phyloP scores from a whole-genome alignment of 2,329 filamentous ascomycete species.

The Calonectria pauciramosa region DNA sequence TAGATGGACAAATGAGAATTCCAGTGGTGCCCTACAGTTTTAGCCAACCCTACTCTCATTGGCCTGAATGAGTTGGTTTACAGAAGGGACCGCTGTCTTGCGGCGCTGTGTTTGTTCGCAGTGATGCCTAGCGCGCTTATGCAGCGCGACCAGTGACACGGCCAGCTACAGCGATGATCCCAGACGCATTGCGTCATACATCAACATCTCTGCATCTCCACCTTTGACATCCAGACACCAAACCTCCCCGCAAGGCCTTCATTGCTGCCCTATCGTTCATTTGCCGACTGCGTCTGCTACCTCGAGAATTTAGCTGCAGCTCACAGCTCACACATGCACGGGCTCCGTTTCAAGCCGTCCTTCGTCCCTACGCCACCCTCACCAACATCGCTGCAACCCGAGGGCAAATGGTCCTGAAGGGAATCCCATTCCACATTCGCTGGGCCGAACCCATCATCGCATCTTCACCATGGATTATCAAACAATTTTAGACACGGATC shows the following conservation, averaged over 20 bases:
- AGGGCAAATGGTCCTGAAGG: too few species aligned
- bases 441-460: too few species aligned
- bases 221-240: not conserved
- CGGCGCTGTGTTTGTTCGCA: not conserved
- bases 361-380: too few species aligned
- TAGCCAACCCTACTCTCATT: not conserved
- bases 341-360: not conserved
- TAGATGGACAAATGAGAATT: not conserved
- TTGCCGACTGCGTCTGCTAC: not conserved
- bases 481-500: not conserved
- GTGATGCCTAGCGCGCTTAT: not conserved
- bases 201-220: not conserved
- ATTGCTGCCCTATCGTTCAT: not conserved
- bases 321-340: not conserved
- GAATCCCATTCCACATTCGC: not conserved
- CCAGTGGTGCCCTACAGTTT: not conserved
- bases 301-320: not conserved
- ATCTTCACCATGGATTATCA: not conserved
- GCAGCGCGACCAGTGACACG: not conserved
- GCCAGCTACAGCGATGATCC: not conserved
- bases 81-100: not conserved
- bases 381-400: not conserved
- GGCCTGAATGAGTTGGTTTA: not conserved
- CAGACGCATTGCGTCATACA: not conserved
- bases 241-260: not conserved